Conservation (phyloP, 1,139 yeast species). For the Protomyces inundatus region DNA sequence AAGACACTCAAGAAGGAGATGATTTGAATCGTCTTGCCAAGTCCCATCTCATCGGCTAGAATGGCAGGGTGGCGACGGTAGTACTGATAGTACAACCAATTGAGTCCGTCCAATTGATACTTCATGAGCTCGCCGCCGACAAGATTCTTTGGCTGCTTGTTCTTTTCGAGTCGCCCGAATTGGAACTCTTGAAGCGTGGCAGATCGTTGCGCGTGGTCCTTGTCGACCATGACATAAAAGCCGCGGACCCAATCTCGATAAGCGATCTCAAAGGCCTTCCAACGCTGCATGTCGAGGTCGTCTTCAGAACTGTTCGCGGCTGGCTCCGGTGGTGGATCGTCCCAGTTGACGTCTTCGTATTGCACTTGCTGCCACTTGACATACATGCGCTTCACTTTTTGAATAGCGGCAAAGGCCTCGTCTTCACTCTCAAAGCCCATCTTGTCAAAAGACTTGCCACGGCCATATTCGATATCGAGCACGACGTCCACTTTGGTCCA, state of each 20-base stretch:
- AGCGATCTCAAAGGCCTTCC: conserved; percentile 29
- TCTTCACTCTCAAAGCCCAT: conserved; percentile 29
- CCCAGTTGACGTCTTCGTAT: conserved; percentile 32
- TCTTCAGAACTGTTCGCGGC: neutral
- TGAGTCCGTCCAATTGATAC: conserved; percentile 32
- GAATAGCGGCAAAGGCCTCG: conserved; percentile 28
- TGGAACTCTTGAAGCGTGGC: neutral
- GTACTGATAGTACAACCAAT: conserved; percentile 34
- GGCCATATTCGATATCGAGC: conserved; percentile 28
- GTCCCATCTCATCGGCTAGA: conserved; percentile 96
- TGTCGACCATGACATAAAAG: conserved; percentile 26
- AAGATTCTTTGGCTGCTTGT: conserved; percentile 16
- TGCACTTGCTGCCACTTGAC: conserved; percentile 32
- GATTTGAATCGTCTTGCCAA: conserved; percentile 92
- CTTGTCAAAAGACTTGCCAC: conserved; percentile 11
- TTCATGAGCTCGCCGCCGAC: conserved; percentile 28
- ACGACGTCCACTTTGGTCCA: conserved; percentile 29
- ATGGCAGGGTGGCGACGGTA: conserved; percentile 54
- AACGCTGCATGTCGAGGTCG: conserved; percentile 1
- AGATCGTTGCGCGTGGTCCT: conserved; percentile 9
- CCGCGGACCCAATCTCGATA: conserved; percentile 30
- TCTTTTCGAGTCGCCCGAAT: conserved; percentile 22
- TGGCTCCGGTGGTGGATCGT: conserved; percentile 25
- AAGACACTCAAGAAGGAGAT: conserved; percentile 47
- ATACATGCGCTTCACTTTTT: conserved; percentile 23